Base-by-base conservation (phyloP, 371 early-diverging fungal species). In the Syncephalastrum racemosum region DNA sequence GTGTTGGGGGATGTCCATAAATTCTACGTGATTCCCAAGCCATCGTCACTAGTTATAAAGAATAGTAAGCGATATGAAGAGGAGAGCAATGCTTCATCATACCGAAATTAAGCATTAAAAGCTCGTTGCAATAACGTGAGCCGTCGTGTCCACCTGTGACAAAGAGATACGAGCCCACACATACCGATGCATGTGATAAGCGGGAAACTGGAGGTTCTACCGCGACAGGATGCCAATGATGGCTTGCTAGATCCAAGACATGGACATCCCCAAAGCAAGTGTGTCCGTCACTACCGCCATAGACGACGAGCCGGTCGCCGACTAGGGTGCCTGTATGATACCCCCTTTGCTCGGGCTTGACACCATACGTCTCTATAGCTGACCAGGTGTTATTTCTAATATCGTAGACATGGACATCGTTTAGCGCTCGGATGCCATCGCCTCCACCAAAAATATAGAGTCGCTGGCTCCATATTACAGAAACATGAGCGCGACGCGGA, bases 361-460 rank as follows among this genome's bases (percentile, higher is more conserved):
- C 68, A 16, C 90, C 91, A 4, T 59, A 65, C 3, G 85, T 77
- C 56, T 82, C 76, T 18, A 88, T 59, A 25, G 77, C 66, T 46
- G 68, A 59, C 89, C 89, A 88, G 1, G 66, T 50, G 25, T 73
- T 56, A 51, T 73, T 58, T n/a, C 59, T 24, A 14, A 73, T 60
- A 48, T 79, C 70, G 53, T 90, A 70, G 8, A 73, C 68, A 56
- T 82, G 83, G 8, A 92, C 64, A 62, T 88, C 90, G 54, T 80
- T 82, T 43, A 95, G 67, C 1, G 93, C 89, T 51, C 66, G 62
- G 3, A 68, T 50, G 48, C 95, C 94, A 67, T 95, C 92, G 10
- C 95, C 95, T 14, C 95, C 95, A 18, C 92, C 93, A 77, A 92
- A 92, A 14, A 95, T 62, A 66, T 92, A 94, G 19, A 93, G 60